Conservation (phyloP, 208 protist genomes). For the Acanthamoeba triangularis region DNA sequence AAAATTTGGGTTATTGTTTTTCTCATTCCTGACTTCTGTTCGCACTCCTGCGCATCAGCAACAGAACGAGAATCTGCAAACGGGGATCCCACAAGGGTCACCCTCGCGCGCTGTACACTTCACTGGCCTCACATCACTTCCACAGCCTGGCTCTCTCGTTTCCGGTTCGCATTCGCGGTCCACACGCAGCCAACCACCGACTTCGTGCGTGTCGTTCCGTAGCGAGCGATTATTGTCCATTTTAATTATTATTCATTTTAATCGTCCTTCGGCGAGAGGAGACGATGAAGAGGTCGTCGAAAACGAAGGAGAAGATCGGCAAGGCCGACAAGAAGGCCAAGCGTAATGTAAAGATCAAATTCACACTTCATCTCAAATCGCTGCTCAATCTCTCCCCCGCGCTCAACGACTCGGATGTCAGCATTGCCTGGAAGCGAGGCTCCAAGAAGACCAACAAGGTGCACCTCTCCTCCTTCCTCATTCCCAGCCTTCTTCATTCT, state of each 20-base stretch:
- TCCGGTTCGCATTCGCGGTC: background rate
- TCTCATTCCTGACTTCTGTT: too few species aligned
- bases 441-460: slow-evolving; percentile 70
- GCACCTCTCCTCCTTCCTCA: background rate
- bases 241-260: too few species aligned
- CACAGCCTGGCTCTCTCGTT: background rate
- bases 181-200: background rate
- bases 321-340: slow-evolving; percentile 71
- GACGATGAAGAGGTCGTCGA: slow-evolving; percentile 15
- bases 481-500: background rate
- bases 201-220: background rate
- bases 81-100: too few species aligned
- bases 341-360: slow-evolving; percentile 67
- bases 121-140: background rate
- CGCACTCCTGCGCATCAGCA: too few species aligned
- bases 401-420: slow-evolving; percentile 53
- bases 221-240: background rate
- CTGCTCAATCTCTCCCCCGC: slow-evolving; percentile 62
- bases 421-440: slow-evolving; percentile 48
- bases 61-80: too few species aligned
- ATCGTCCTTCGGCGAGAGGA: background rate
- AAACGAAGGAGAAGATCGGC: slow-evolving; percentile 8
- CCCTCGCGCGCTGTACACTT: too few species aligned
- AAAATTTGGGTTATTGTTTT: too few species aligned
- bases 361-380: slow-evolving; percentile 58